Evolutionary conservation across 257 asterid species (phyloP), one percentile per base, ranked within the genome.

Genomic region (Eucommia ulmoides): DNA sequence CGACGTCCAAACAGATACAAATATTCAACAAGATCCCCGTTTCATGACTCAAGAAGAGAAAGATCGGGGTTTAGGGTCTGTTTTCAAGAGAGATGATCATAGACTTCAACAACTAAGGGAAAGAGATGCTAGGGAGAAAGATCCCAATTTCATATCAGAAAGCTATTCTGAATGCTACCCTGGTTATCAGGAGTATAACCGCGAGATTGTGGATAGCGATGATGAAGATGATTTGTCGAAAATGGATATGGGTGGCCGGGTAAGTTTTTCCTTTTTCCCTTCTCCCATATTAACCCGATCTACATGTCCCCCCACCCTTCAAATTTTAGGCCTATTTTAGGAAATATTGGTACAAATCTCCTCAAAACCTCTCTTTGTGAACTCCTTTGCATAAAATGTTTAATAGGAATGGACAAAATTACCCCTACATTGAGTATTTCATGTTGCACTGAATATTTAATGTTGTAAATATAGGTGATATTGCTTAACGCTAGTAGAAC

Each of bases 221-320:
- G 94, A 86, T 44, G 99, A 91, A 73, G 94, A 64, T 66, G 99
- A 91, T 74, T 69, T 91, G 65, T 70, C 99, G 49, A 91, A 91
- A 67, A 91, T 91, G 99, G 99, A 91, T 53, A 91, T 91, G 96
- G 99, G 96, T 33, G 96, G 95, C 54, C 82, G 93, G 42, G 98
- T 89, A 61, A 89, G 94, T 64, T 25, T 53, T 49, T 54, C 33
- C 41, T 33, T 33, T 23, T 4, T 15, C 45, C 16, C 5, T 19
- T 51, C 49, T 33, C 12, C 20, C 33, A 24, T 16, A n/a, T n/a
- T n/a, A n/a, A n/a, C n/a, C n/a, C n/a, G n/a, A n/a, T n/a, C n/a
- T n/a, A n/a, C n/a, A n/a, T n/a, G n/a, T n/a, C n/a, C n/a, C n/a
- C n/a, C n/a, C n/a, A n/a, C n/a, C n/a, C n/a, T n/a, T n/a, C n/a